Evolutionary conservation across 106 monocot species (phyloP).

Genomic region (Dendrobium nobile): DNA sequence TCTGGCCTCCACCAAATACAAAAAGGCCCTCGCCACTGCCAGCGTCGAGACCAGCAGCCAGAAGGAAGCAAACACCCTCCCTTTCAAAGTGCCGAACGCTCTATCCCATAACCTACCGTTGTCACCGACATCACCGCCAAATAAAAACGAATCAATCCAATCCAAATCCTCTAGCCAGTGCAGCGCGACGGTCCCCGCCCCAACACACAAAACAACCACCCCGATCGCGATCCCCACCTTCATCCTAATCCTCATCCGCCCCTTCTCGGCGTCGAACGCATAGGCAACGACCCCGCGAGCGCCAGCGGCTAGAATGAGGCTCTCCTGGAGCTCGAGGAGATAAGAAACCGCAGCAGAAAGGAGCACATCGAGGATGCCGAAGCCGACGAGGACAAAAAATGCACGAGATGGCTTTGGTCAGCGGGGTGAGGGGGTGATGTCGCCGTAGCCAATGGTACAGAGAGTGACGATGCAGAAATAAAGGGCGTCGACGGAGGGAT

Average conservation of each 20-base stretch:
- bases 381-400: slow-evolving; percentile 64
- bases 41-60: slow-evolving; percentile 63
- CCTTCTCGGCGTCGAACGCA: slow-evolving; percentile 43
- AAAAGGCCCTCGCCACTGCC: slow-evolving; percentile 45
- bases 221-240: slow-evolving; percentile 35
- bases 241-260: slow-evolving; percentile 53
- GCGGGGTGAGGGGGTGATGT: slow-evolving; percentile 32
- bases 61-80: slow-evolving; percentile 46
- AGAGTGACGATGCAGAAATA: slow-evolving; percentile 71
- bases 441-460: slow-evolving; percentile 69
- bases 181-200: slow-evolving; percentile 26
- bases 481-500: slow-evolving; percentile 41
- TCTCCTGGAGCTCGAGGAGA: slow-evolving; percentile 48
- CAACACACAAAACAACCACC: slow-evolving; percentile 45
- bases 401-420: slow-evolving; percentile 39
- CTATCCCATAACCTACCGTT: slow-evolving; percentile 67
- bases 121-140: slow-evolving; percentile 65
- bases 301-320: slow-evolving; percentile 18
- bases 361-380: slow-evolving; percentile 51
- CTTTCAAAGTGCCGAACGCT: slow-evolving; percentile 42
- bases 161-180: slow-evolving; percentile 34
- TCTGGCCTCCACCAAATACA: slow-evolving; percentile 44
- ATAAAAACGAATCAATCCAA: slow-evolving; percentile 54
- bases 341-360: slow-evolving; percentile 34
- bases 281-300: slow-evolving; percentile 9